Evolutionary conservation across 2,329 filamentous ascomycete genomes (phyloP).

Genomic region (Neoscytalidium dimidiatum): DNA sequence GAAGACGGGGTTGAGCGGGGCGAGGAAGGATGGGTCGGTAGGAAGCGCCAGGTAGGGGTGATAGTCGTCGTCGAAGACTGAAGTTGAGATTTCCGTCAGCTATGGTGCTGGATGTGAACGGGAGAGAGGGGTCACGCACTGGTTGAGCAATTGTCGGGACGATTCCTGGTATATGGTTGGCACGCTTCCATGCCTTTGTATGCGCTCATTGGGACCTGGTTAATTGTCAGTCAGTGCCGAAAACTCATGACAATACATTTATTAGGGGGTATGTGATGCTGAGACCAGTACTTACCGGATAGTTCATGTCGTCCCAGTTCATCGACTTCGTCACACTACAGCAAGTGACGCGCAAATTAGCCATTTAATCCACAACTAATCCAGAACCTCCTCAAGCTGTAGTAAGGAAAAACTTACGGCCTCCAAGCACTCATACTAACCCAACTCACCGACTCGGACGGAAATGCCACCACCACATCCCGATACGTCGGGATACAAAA

Average conservation of each 20-base stretch:
- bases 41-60: background rate
- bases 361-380: no score
- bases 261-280: background rate
- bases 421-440: background rate
- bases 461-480: background rate
- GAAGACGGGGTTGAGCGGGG: background rate
- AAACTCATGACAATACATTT: background rate
- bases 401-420: background rate
- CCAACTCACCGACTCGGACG: background rate
- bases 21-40: background rate
- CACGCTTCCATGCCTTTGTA: background rate
- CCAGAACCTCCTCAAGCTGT: background rate
- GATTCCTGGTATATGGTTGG: no score
- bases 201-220: background rate
- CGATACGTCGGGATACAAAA: no score
- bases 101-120: no score
- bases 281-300: background rate
- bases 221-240: background rate
- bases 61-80: conserved; percentile 9
- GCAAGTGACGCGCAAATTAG: background rate
- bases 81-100: no score
- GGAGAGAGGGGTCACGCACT: no score
- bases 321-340: background rate
- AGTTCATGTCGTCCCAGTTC: background rate
- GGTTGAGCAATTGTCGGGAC: no score